Evolutionary conservation across 148 eudicot species (phyloP).

Genomic region (Silene latifolia): DNA sequence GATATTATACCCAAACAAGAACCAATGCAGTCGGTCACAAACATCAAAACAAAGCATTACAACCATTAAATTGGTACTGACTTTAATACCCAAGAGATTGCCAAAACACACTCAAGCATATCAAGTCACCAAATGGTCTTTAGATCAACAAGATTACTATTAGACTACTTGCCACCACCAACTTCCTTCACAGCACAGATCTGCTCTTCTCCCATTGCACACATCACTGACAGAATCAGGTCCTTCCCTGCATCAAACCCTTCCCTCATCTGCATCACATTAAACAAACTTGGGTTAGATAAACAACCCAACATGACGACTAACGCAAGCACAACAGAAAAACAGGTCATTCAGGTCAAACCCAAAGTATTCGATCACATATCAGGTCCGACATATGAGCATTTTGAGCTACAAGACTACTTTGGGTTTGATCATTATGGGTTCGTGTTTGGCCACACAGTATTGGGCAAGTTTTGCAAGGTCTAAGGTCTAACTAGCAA

Average conservation of each 20-base stretch:
- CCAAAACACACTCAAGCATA: slow-evolving; percentile 17
- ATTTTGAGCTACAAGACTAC: too few relatives aligned
- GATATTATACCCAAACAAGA: background rate
- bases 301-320: too few relatives aligned
- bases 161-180: slow-evolving; percentile 23
- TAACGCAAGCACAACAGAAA: too few relatives aligned
- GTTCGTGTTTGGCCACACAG: too few relatives aligned
- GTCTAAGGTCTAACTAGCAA: background rate
- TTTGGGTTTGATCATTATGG: background rate
- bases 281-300: background rate
- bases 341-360: too few relatives aligned
- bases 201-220: slow-evolving; percentile 37
- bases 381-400: too few relatives aligned
- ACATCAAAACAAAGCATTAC: slow-evolving; percentile 9
- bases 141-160: background rate
- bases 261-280: slow-evolving; percentile 23
- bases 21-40: background rate
- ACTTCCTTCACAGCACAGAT: slow-evolving; percentile 30
- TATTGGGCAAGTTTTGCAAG: background rate
- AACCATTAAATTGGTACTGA: slow-evolving; percentile 20
- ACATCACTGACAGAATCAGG: slow-evolving; percentile 30
- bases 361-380: too few relatives aligned
- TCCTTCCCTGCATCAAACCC: slow-evolving; percentile 33
- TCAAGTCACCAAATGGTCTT: slow-evolving; percentile 14
- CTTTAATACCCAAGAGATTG: slow-evolving; percentile 13